A percentile compares a stretch with the other conserved stretches of the same genome.
Evolutionary conservation across 2,329 filamentous ascomycete genomes (phyloP).

Genomic region (Cryphonectria carpinicola): DNA sequence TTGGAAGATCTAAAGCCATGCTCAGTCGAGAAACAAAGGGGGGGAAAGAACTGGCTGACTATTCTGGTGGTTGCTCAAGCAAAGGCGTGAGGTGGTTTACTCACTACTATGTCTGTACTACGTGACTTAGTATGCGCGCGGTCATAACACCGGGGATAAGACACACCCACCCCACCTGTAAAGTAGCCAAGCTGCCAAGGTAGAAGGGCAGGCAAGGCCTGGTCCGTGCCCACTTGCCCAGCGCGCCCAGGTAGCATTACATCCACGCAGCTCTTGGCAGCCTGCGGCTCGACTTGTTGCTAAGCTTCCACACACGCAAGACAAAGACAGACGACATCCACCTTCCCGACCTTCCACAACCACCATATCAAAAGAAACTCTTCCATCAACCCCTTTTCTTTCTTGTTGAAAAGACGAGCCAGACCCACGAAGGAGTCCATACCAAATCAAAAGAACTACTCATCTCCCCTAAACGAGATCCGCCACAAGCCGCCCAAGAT

Average conservation of each 20-base stretch:
- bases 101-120: not conserved
- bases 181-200: too few species aligned
- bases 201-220: not conserved
- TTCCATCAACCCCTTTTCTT: not conserved
- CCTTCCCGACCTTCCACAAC: constrained; percentile 8
- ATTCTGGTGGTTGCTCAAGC: not conserved
- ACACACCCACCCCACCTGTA: not conserved
- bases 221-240: constrained; percentile 8
- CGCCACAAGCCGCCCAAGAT: constrained; percentile 46
- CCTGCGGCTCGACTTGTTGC: constrained; percentile 13
- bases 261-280: constrained; percentile 28
- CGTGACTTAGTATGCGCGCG: not conserved
- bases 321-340: constrained; percentile 2
- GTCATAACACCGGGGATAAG: constrained; percentile 7
- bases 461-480: not conserved
- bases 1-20: constrained; percentile 10
- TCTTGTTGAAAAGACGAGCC: not conserved
- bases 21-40: not conserved
- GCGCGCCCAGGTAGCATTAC: constrained; percentile 23
- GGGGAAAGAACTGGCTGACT: not conserved
- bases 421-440: constrained; percentile 8
- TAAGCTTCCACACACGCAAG: constrained; percentile 7
- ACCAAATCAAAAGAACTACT: constrained; percentile 7
- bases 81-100: not conserved
- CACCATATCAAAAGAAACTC: not conserved